Evolutionary conservation across 306 rosid species (phyloP).

Genomic region (Cyamopsis tetragonoloba): DNA sequence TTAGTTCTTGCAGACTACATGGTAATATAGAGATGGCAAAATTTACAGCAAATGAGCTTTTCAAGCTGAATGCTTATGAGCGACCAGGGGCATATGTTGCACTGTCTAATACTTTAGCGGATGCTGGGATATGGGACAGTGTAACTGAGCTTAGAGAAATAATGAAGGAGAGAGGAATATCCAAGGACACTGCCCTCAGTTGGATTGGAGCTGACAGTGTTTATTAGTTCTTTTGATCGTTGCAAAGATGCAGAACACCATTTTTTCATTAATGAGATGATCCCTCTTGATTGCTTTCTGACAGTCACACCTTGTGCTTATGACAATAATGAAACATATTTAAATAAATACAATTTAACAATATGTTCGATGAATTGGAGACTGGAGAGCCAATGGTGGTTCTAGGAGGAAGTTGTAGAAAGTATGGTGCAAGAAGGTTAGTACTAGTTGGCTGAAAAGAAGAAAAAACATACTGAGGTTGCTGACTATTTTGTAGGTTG

Average conservation of each 20-base stretch:
- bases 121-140: slow-evolving; percentile 82
- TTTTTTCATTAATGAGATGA: background rate
- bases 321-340: background rate
- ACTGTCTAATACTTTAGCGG: slow-evolving; percentile 82
- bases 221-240: slow-evolving; percentile 22
- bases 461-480: background rate
- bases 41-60: slow-evolving; percentile 65
- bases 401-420: background rate
- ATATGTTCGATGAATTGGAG: slow-evolving; percentile 1
- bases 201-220: slow-evolving; percentile 59
- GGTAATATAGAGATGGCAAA: slow-evolving; percentile 72
- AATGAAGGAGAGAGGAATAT: slow-evolving; percentile 69
- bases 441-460: background rate
- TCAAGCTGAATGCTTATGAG: slow-evolving; percentile 53
- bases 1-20: slow-evolving; percentile 78
- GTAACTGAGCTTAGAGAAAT: slow-evolving; percentile 79
- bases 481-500: slow-evolving; percentile 1
- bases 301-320: slow-evolving; percentile 1
- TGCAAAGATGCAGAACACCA: background rate
- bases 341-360: background rate
- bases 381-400: background rate
- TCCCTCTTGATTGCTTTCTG: background rate
- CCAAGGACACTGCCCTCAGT: slow-evolving; percentile 66
- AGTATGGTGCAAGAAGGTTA: background rate
- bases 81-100: slow-evolving; percentile 88